Evolutionary conservation across 2,329 filamentous ascomycete species (phyloP), one percentile per base, ranked within the genome.

Genomic region (Curvularia eragrostidis): DNA sequence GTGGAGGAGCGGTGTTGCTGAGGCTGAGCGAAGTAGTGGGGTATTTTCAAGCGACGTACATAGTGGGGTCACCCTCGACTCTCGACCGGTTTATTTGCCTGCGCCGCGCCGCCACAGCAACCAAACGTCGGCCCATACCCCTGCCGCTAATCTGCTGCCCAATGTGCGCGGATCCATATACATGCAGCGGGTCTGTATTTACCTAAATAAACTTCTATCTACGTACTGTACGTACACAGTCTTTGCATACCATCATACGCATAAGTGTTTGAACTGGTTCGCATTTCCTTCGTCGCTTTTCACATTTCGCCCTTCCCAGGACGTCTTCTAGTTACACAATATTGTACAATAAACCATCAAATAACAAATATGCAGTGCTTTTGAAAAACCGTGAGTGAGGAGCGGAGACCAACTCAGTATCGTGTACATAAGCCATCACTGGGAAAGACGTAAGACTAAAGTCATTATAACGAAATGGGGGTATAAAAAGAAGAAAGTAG

Each of bases 351-450:
- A 59, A 59, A 61, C 59, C 41, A 50, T 51, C 54, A 71, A 69
- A 66, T 54, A 69, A 58, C 62, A 70, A 66, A 58, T 68, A 71
- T 72, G 71, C 73, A 62, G 59, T 72, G 73, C 75, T 75, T 71
- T 74, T 72, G 65, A 63, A 68, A 67, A 69, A 68, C 72, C 63
- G 64, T 65, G 74, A 72, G 74, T 68, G 73, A 74, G 73, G 74
- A 76, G 74, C 69, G 73, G 75, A 76, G 74, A 72, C 65, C 62
- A 66, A 69, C 65, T 67, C 68, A 68, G 68, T 65, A 71, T 65
- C 72, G 67, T 74, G 67, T 72, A 74, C 68, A 69, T 59, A 69
- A 68, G 68, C 64, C 65, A 68, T 65, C 63, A 68, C 68, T 65
- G 67, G 66, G 67, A 64, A 64, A 70, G 70, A 63, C 60, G 64